Conservation (phyloP, 208 protist genomes). For the Porcisia deanei region DNA sequence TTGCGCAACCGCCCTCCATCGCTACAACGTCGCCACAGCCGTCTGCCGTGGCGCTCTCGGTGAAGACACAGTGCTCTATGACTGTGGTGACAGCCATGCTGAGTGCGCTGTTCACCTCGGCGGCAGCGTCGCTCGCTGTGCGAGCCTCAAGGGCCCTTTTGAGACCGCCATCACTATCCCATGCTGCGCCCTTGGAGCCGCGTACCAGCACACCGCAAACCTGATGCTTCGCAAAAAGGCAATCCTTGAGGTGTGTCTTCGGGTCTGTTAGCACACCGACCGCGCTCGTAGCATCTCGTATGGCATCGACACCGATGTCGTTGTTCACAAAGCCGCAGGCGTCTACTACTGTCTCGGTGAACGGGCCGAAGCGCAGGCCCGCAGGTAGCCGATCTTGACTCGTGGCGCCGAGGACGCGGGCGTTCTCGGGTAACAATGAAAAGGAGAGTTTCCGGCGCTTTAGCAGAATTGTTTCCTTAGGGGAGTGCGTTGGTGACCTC, state of each 20-base stretch:
- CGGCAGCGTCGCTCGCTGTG: background rate
- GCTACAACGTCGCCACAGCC: slow-evolving; percentile 65
- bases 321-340: slow-evolving; percentile 69
- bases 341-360: slow-evolving; percentile 39
- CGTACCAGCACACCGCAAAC: slow-evolving; percentile 68
- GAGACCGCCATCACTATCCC: background rate
- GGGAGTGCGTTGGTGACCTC: slow-evolving; percentile 13
- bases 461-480: slow-evolving; percentile 38
- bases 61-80: slow-evolving; percentile 69
- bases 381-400: slow-evolving; percentile 31
- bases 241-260: slow-evolving; percentile 29
- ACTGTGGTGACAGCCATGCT: slow-evolving; percentile 27
- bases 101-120: background rate
- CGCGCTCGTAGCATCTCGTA: slow-evolving; percentile 31
- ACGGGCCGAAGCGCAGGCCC: slow-evolving; percentile 55
- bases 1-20: slow-evolving; percentile 47
- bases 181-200: slow-evolving; percentile 12
- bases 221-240: slow-evolving; percentile 32
- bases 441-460: slow-evolving; percentile 32
- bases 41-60: slow-evolving; percentile 39
- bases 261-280: slow-evolving; percentile 10
- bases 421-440: slow-evolving; percentile 46
- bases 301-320: slow-evolving; percentile 73
- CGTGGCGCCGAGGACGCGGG: slow-evolving; percentile 31
- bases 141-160: background rate